A percentile compares a stretch with the other conserved stretches of the same genome.
These are phyloP conservation scores for Colletotrichum sp. DNA, from an alignment of 2,329 filamentous ascomycete species.

Conservation along the genomic window DNA sequence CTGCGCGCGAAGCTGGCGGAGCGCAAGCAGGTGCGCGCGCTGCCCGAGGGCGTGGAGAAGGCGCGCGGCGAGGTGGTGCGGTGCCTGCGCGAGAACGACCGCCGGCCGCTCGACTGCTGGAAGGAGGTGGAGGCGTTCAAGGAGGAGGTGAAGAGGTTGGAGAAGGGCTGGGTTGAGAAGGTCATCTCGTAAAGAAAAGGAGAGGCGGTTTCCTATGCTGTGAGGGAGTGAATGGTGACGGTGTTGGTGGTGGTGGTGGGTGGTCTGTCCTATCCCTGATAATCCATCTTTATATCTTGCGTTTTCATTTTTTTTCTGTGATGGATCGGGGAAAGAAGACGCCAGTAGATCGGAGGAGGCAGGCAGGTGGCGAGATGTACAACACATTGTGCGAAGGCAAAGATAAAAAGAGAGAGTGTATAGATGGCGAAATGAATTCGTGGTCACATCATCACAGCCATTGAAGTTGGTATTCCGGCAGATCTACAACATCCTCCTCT, in stretches of 20 bases:
- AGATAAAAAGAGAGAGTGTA: conserved; percentile 3
- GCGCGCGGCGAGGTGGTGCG: conserved; percentile 78
- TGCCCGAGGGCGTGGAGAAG: conserved; percentile 75
- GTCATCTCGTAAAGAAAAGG: conserved; percentile 58
- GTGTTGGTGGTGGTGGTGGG: neutral
- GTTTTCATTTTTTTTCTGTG: conserved; percentile 18
- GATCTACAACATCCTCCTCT: neutral
- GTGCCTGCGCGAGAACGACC: conserved; percentile 84
- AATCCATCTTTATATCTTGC: neutral
- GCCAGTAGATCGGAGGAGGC: neutral
- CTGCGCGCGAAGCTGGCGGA: conserved; percentile 65
- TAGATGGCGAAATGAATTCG: conserved; percentile 16
- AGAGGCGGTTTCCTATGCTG: neutral
- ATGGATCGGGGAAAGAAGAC: neutral
- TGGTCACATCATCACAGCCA: conserved; percentile 3
- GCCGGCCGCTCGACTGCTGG: conserved; percentile 92
- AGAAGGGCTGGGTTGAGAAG: conserved; percentile 87
- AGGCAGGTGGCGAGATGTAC: conserved; percentile 26
- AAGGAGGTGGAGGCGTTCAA: conserved; percentile 91
- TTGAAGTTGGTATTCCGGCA: conserved; percentile 1
- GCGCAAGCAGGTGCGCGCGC: conserved; percentile 68
- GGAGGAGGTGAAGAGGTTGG: conserved; percentile 83
- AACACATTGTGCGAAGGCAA: conserved; percentile 32
- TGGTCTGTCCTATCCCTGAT: neutral
- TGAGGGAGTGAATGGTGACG: neutral